phyloP scores from a whole-genome alignment of 2,329 filamentous ascomycete species.

The Dactylonectria macrodidyma region DNA sequence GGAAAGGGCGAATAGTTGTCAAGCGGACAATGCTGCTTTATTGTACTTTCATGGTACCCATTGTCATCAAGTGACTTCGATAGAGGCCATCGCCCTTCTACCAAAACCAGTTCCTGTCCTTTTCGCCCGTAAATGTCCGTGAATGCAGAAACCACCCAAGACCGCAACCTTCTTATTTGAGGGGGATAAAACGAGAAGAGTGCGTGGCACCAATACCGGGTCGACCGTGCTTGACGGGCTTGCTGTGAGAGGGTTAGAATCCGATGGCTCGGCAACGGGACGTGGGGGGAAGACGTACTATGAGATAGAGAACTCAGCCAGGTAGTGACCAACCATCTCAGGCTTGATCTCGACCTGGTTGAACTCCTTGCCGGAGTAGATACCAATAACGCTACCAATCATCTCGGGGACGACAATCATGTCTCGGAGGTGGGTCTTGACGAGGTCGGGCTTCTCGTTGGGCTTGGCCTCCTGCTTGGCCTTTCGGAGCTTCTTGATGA shows the following conservation, averaged over 20 bases:
- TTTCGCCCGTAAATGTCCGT: slow-evolving; percentile 71
- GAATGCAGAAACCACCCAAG: slow-evolving; percentile 70
- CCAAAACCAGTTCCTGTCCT: slow-evolving; percentile 64
- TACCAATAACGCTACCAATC: slow-evolving; percentile 98
- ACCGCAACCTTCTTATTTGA: slow-evolving; percentile 88
- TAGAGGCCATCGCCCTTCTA: slow-evolving; percentile 62
- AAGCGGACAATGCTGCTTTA: slow-evolving; percentile 58
- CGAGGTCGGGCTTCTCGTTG: slow-evolving; percentile 99
- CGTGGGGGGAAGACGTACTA: slow-evolving; percentile 78
- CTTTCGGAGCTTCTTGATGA: slow-evolving; percentile 99
- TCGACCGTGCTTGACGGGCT: slow-evolving; percentile 99
- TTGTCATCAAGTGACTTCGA: slow-evolving; percentile 63
- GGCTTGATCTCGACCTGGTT: slow-evolving; percentile 99
- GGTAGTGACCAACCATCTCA: slow-evolving; percentile 99
- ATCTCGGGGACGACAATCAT: slow-evolving; percentile 99
- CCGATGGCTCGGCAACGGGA: not conserved
- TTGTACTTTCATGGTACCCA: slow-evolving; percentile 62
- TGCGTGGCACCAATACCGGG: slow-evolving; percentile 99
- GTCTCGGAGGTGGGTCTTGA: slow-evolving; percentile 99
- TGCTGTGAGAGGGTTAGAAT: slow-evolving; percentile 77
- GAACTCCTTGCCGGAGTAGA: slow-evolving; percentile 99
- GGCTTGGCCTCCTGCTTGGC: slow-evolving; percentile 98
- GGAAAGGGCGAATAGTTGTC: slow-evolving; percentile 46
- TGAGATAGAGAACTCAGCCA: slow-evolving; percentile 99
- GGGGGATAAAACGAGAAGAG: slow-evolving; percentile 99